A percentile compares a stretch with the other conserved stretches of the same genome.
Evolutionary conservation across 192 early-diverging fungal genomes (phyloP).

Genomic region (Coemansia aciculifera): DNA sequence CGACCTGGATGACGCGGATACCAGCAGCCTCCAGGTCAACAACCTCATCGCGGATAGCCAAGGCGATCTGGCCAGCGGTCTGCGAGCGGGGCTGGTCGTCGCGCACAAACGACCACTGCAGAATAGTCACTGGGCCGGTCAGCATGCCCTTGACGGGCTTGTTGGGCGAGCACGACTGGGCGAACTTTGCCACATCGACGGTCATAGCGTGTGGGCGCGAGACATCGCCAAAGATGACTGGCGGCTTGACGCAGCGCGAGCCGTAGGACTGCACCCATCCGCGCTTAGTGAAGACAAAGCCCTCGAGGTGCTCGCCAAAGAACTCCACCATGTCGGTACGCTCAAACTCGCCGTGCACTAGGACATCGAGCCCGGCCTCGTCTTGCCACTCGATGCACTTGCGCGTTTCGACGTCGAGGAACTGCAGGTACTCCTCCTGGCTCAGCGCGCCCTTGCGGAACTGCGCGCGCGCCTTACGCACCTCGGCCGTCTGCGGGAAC

Average conservation of each 20-base stretch:
- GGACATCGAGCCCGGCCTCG: conserved; percentile 83
- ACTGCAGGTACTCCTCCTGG: conserved; percentile 70
- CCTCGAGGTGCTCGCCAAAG: conserved; percentile 93
- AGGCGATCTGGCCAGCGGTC: conserved; percentile 86
- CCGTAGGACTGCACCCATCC: conserved; percentile 99
- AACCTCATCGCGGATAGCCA: conserved; percentile 97
- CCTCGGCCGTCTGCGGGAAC: conserved; percentile 97
- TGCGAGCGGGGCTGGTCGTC: conserved; percentile 88
- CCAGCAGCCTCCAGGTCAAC: conserved; percentile 89
- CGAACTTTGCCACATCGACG: conserved; percentile 77
- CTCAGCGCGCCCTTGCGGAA: conserved; percentile 80
- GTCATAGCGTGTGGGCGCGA: conserved; percentile 91
- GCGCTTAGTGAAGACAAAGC: conserved; percentile 92
- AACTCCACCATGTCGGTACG: conserved; percentile 96
- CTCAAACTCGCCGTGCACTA: conserved; percentile 98
- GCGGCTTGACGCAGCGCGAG: conserved; percentile 94
- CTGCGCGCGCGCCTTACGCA: conserved; percentile 88
- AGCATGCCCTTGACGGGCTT: conserved; percentile 99
- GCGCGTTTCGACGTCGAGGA: conserved; percentile 85
- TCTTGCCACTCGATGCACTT: conserved; percentile 89
- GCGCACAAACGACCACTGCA: conserved; percentile 99
- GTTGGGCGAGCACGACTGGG: conserved; percentile 79
- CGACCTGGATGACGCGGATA: conserved; percentile 93
- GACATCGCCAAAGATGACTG: conserved; percentile 97
- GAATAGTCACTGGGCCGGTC: conserved; percentile 96